Evolutionary conservation across 495 filamentous ascomycete species (phyloP).

Genomic region (Tuber aestivum): DNA sequence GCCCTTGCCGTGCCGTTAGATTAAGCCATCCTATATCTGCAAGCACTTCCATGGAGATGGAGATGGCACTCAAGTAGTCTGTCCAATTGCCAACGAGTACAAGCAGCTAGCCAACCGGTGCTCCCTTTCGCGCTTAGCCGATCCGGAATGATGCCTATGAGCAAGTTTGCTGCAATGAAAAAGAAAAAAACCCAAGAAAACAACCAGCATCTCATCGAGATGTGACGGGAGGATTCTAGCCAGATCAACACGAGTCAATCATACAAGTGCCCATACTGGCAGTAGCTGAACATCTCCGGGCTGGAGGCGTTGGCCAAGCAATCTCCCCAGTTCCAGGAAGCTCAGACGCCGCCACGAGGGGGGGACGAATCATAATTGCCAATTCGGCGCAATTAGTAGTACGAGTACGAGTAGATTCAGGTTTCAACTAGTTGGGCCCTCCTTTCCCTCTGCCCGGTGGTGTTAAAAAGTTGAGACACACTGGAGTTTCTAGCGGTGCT

Average conservation of each 20-base stretch:
- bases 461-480: not conserved
- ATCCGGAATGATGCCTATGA: not conserved
- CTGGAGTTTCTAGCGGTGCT: not conserved
- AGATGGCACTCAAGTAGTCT: not conserved
- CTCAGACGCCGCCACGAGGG: not conserved
- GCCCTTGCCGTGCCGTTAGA: not conserved
- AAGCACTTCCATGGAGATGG: not conserved
- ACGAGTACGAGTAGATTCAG: too few relatives aligned
- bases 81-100: too few relatives aligned
- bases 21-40: not conserved
- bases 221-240: not conserved
- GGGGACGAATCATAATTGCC: not conserved
- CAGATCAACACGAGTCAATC: not conserved
- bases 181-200: not conserved
- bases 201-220: not conserved
- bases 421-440: not conserved
- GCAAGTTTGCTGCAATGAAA: not conserved
- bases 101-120: not conserved
- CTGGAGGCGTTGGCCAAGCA: not conserved
- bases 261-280: not conserved
- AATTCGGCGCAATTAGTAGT: not conserved
- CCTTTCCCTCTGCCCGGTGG: not conserved
- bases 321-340: not conserved
- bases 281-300: not conserved
- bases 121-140: not conserved